Evolutionary conservation across 2,329 filamentous ascomycete species (phyloP).

Genomic region (Fusarium sp.): DNA sequence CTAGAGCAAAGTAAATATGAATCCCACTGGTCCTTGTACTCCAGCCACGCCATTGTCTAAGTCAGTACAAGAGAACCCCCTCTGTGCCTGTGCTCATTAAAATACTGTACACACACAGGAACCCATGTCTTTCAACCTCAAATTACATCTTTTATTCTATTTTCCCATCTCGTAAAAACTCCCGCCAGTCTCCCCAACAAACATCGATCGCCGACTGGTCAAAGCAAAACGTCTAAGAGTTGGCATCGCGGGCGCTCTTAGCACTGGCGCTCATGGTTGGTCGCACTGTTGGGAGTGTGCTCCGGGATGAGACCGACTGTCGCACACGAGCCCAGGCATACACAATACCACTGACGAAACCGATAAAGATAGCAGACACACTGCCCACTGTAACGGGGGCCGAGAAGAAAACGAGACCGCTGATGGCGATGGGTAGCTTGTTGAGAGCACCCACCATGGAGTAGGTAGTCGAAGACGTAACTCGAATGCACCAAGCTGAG

Average conservation of each 20-base stretch:
- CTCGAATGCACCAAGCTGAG: conserved; percentile 97
- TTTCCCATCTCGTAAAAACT: neutral
- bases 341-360: conserved; percentile 92
- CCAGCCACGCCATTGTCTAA: conserved; percentile 24
- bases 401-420: conserved; percentile 93
- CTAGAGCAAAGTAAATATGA: neutral
- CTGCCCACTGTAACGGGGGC: conserved; percentile 93
- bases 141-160: conserved; percentile 3
- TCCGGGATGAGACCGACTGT: conserved; percentile 76
- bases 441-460: conserved; percentile 98
- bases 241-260: conserved; percentile 90
- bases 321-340: conserved; percentile 78
- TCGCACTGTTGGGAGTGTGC: conserved; percentile 73
- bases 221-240: conserved; percentile 52
- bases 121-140: neutral
- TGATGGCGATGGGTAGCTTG: conserved; percentile 95
- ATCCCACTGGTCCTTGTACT: conserved; percentile 16
- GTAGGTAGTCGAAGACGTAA: conserved; percentile 97
- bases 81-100: conserved; percentile 23
- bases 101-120: conserved; percentile 25
- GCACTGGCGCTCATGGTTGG: conserved; percentile 88
- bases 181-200: neutral
- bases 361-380: conserved; percentile 89
- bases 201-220: neutral
- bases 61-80: conserved; percentile 7